These are phyloP conservation scores for Malus orientalis DNA, from an alignment of 306 rosid genomes.

Conservation along the genomic window DNA sequence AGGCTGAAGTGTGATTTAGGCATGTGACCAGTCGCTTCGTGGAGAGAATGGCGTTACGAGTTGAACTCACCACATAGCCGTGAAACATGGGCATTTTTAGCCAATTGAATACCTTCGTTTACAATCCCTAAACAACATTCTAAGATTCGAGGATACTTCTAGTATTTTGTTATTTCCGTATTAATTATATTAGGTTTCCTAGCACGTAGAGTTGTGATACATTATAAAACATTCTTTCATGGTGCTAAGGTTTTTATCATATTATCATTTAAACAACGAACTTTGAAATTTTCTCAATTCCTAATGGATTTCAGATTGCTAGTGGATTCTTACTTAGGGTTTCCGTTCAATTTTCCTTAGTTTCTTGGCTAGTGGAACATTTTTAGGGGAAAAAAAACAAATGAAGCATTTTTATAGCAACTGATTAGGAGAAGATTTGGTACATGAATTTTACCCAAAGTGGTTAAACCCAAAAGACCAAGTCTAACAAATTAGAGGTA, in stretches of 20 bases:
- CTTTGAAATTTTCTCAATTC: neutral
- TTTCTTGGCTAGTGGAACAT: too few species aligned
- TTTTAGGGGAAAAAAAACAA: neutral
- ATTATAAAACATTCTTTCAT: neutral
- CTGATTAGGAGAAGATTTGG: neutral
- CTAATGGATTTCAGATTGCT: neutral
- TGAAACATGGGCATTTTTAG: too few species aligned
- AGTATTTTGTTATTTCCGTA: neutral
- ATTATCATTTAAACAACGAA: neutral
- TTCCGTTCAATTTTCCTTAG: neutral
- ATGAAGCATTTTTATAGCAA: neutral
- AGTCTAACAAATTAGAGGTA: neutral
- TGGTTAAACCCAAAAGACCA: neutral
- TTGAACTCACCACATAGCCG: neutral
- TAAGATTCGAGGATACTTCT: neutral
- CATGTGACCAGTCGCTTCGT: neutral
- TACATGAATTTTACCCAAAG: neutral
- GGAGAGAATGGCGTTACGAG: neutral
- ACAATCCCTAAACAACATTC: neutral
- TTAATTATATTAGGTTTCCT: neutral
- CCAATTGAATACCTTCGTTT: too few species aligned
- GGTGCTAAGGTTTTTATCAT: neutral
- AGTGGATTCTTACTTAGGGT: neutral
- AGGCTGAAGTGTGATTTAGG: neutral
- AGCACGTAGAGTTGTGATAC: neutral